Conservation (phyloP, 495 filamentous ascomycete genomes). For the Bryoglossum gracile region DNA sequence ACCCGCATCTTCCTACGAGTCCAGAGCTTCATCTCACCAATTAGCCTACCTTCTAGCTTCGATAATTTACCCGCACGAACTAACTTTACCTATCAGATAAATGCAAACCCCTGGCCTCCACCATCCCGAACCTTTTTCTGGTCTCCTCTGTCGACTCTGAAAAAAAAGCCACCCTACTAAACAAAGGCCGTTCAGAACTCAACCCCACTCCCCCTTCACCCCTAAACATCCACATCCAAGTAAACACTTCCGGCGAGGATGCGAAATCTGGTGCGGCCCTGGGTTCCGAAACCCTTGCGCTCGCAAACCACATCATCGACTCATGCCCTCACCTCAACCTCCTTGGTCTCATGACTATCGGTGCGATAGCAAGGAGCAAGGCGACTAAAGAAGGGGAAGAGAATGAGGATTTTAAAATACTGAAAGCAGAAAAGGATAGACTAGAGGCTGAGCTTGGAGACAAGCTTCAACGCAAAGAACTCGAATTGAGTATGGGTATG, state of each 20-base stretch:
- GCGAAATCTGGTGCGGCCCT: constrained; percentile 78
- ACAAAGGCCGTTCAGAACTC: constrained; percentile 64
- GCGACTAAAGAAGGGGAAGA: constrained; percentile 63
- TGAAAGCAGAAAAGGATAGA: constrained; percentile 63
- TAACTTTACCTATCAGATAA: constrained; percentile 52
- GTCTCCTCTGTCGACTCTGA: constrained; percentile 81
- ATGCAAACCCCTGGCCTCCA: constrained; percentile 74
- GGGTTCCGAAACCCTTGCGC: constrained; percentile 40
- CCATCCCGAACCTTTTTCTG: constrained; percentile 84
- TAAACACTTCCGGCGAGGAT: constrained; percentile 89
- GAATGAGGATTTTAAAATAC: constrained; percentile 79
- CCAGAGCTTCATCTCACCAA: too few relatives aligned
- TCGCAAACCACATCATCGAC: constrained; percentile 61
- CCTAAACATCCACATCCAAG: constrained; percentile 78
- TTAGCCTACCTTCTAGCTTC: too few relatives aligned
- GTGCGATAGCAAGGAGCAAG: constrained; percentile 76
- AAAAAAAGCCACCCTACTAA: constrained; percentile 78
- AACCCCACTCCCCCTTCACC: constrained; percentile 27
- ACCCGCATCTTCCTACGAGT: too few relatives aligned
- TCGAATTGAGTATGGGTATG: constrained; percentile 73
- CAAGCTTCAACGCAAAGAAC: constrained; percentile 16
- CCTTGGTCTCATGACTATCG: constrained; percentile 92
- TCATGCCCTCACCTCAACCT: constrained; percentile 67
- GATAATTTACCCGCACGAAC: too few relatives aligned
- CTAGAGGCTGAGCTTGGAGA: constrained; percentile 40